Evolutionary conservation across 805 yeast species (phyloP).

Genomic region (Zygoascus tannicola): DNA sequence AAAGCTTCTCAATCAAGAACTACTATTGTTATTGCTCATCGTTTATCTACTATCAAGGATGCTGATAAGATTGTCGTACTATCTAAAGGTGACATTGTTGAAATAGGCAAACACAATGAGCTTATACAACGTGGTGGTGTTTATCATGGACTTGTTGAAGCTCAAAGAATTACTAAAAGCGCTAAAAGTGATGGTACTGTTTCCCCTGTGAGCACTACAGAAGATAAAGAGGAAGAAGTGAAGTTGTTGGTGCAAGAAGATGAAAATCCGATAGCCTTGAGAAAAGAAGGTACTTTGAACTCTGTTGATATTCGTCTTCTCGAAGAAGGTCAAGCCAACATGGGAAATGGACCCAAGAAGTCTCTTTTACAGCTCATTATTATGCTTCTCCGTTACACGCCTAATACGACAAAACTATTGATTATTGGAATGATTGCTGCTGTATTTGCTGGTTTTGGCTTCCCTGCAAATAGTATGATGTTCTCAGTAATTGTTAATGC

Average conservation of each 20-base stretch:
- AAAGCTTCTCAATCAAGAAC: slow-evolving; percentile 32
- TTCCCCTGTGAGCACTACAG: slow-evolving; percentile 1
- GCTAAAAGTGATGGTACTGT: slow-evolving; percentile 10
- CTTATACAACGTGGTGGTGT: slow-evolving; percentile 25
- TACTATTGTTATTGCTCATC: slow-evolving; percentile 50
- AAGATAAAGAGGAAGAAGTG: slow-evolving; percentile 11
- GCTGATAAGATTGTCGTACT: slow-evolving; percentile 49
- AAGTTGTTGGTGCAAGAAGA: background rate
- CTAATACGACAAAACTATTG: slow-evolving; percentile 19
- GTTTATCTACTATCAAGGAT: slow-evolving; percentile 47
- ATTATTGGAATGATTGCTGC: slow-evolving; percentile 22
- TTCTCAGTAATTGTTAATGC: slow-evolving; percentile 30
- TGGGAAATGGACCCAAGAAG: background rate
- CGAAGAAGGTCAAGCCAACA: slow-evolving; percentile 6
- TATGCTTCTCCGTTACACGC: slow-evolving; percentile 17
- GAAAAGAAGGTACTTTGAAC: background rate
- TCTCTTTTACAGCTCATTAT: slow-evolving; percentile 6
- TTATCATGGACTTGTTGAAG: slow-evolving; percentile 29
- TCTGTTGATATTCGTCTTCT: slow-evolving; percentile 8
- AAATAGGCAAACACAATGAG: slow-evolving; percentile 35
- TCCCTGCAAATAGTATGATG: slow-evolving; percentile 30
- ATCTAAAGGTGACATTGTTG: slow-evolving; percentile 41
- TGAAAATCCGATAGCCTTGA: no score
- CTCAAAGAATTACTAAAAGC: slow-evolving; percentile 24
- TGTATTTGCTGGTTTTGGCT: slow-evolving; percentile 29